A percentile compares a stretch with the other conserved stretches of the same genome.
phyloP scores from a whole-genome alignment of 2,329 filamentous ascomycete genomes.

The Pseudogymnoascus pannorum region DNA sequence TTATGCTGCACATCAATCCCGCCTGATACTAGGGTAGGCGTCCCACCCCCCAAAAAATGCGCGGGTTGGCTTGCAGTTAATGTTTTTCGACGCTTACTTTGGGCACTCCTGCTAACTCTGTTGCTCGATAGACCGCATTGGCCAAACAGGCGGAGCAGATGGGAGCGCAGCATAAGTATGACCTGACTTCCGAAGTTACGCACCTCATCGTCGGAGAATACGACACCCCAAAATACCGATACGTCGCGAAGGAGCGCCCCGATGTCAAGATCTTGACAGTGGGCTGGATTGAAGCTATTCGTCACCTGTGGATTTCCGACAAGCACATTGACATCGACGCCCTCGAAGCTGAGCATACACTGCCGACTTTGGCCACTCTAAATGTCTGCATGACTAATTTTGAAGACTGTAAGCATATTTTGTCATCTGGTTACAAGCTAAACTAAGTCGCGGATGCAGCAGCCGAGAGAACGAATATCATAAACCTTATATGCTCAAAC shows the following conservation, averaged over 20 bases:
- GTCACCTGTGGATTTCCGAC: conserved; percentile 72
- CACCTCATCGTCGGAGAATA: conserved; percentile 88
- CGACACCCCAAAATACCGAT: conserved; percentile 88
- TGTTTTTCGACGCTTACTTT: not conserved
- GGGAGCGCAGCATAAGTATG: conserved; percentile 79
- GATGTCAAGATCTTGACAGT: conserved; percentile 78
- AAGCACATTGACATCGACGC: conserved; percentile 63
- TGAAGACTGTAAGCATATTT: conserved; percentile 55
- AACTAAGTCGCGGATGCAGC: conserved; percentile 37
- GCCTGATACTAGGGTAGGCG: conserved; percentile 66
- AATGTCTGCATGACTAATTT: conserved; percentile 65
- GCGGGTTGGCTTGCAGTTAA: conserved; percentile 30
- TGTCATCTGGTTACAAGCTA: conserved; percentile 11
- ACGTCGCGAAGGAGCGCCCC: conserved; percentile 80
- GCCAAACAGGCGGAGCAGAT: conserved; percentile 65
- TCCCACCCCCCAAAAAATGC: conserved; percentile 14
- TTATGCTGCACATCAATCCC: conserved; percentile 84
- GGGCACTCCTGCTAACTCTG: conserved; percentile 11
- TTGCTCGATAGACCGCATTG: conserved; percentile 40
- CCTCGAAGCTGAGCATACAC: conserved; percentile 59
- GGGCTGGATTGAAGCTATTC: conserved; percentile 78
- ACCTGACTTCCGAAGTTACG: conserved; percentile 92
- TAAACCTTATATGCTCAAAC: conserved; percentile 54
- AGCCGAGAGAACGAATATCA: conserved; percentile 61
- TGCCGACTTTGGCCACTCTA: conserved; percentile 57